These are phyloP conservation scores for Bertia moriformis DNA, from an alignment of 2,329 filamentous ascomycete genomes.

Conservation along the genomic window DNA sequence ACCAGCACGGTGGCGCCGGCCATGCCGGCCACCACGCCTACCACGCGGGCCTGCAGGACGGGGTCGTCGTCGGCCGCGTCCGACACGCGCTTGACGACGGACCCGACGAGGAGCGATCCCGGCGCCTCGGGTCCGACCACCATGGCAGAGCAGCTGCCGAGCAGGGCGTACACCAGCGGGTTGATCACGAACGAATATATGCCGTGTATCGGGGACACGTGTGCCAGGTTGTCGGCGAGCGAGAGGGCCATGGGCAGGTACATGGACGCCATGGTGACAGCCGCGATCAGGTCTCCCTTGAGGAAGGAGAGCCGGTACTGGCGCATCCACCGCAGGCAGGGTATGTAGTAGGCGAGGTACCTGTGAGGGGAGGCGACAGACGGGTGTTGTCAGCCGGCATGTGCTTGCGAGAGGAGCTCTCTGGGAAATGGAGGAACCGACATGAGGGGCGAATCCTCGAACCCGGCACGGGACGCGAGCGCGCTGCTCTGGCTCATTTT, in stretches of 20 bases:
- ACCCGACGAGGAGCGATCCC: slow-evolving; percentile 55
- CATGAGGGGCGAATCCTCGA: background rate
- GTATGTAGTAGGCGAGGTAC: slow-evolving; percentile 20
- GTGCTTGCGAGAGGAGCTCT: no score
- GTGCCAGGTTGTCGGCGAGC: slow-evolving; percentile 54
- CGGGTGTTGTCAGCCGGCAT: background rate
- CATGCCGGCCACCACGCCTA: slow-evolving; percentile 55
- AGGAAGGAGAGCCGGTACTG: slow-evolving; percentile 54
- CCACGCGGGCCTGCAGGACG: slow-evolving; percentile 43
- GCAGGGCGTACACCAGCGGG: slow-evolving; percentile 54
- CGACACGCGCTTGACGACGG: slow-evolving; percentile 48
- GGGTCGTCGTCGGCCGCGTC: slow-evolving; percentile 39
- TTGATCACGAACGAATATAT: slow-evolving; percentile 62
- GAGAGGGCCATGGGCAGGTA: slow-evolving; percentile 66
- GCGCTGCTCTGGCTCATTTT: background rate
- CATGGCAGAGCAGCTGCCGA: slow-evolving; percentile 59
- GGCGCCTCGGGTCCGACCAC: slow-evolving; percentile 61
- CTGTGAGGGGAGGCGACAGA: background rate
- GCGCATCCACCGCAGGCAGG: slow-evolving; percentile 53
- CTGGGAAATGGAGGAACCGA: background rate
- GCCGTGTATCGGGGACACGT: slow-evolving; percentile 60
- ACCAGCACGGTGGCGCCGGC: slow-evolving; percentile 53
- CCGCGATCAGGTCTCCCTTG: slow-evolving; percentile 55
- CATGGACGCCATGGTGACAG: slow-evolving; percentile 60
- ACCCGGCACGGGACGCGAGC: background rate